Conservation (phyloP, 1,284 basidiomycete genomes). For the Rhizopogon hawkerae region DNA sequence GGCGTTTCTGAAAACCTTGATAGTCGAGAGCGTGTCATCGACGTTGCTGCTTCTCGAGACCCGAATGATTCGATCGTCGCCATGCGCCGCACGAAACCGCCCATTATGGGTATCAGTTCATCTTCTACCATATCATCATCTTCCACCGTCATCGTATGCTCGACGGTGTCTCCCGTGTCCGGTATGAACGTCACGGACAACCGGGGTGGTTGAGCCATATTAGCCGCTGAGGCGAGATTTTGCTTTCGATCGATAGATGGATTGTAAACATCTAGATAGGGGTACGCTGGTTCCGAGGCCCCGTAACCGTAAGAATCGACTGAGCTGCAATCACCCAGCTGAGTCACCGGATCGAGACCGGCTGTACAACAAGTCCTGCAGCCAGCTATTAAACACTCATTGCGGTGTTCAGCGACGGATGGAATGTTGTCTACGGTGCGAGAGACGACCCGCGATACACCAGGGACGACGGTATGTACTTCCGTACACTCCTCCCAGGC, state of each 20-base stretch:
- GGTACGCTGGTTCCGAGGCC: conserved; percentile 19
- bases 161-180: conserved; percentile 11
- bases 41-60: conserved; percentile 37
- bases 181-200: conserved; percentile 10
- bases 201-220: conserved; percentile 7
- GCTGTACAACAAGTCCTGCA: background rate
- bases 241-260: conserved; percentile 8
- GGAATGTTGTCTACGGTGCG: background rate
- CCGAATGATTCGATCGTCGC: conserved; percentile 71
- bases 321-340: background rate
- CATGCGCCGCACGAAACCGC: conserved; percentile 58
- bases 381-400: background rate
- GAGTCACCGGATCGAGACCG: background rate
- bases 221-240: conserved; percentile 1
- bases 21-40: conserved; percentile 17
- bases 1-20: conserved; percentile 12
- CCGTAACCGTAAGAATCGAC: conserved; percentile 24
- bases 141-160: background rate
- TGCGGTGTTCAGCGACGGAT: background rate
- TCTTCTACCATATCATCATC: conserved; percentile 33
- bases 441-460: background rate
- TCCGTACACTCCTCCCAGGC: background rate
- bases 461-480: too few relatives aligned
- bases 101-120: conserved; percentile 47
- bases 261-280: conserved; percentile 27